Percentiles rank a stretch among this genome's conserved stretches.
Conservation (phyloP, 2,329 filamentous ascomycete genomes). For the Pseudocercospora musae region DNA sequence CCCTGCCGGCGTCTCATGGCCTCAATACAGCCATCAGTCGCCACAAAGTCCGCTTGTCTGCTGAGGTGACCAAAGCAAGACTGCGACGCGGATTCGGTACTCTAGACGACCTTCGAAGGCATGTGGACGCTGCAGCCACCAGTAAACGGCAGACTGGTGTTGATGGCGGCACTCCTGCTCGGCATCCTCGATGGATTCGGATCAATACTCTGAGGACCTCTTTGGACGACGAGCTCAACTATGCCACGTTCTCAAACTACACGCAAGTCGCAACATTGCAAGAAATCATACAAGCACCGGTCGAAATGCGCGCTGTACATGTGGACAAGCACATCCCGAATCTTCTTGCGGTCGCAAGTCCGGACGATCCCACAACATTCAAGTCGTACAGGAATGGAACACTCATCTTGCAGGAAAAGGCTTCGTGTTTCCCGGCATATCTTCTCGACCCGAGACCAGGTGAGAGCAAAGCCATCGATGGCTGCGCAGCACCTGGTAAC, state of each 20-base stretch:
- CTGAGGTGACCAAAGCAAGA: constrained; percentile 78
- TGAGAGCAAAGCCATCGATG: constrained; percentile 63
- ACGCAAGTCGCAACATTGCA: constrained; percentile 54
- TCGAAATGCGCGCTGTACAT: constrained; percentile 53
- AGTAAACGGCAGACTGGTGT: constrained; percentile 24
- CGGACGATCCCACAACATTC: constrained; percentile 69
- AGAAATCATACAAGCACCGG: constrained; percentile 45
- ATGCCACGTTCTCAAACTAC: constrained; percentile 65
- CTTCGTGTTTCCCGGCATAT: constrained; percentile 93
- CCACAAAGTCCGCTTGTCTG: constrained; percentile 75
- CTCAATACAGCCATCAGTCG: constrained; percentile 71
- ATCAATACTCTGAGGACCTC: constrained; percentile 76
- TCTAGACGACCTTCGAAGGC: constrained; percentile 61
- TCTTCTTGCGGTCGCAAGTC: constrained; percentile 69
- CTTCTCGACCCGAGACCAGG: constrained; percentile 66
- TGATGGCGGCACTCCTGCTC: constrained; percentile 35
- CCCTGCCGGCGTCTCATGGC: constrained; percentile 74
- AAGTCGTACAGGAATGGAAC: constrained; percentile 70
- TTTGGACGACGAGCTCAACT: constrained; percentile 66
- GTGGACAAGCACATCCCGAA: constrained; percentile 82
- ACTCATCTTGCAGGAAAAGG: constrained; percentile 92
- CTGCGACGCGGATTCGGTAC: constrained; percentile 68
- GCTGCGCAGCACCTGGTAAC: constrained; percentile 91
- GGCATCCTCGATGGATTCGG: constrained; percentile 86
- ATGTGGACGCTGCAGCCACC: constrained; percentile 49